These are phyloP conservation scores for Ogataea kodamae DNA, from an alignment of 805 yeast species.

Conservation along the genomic window DNA sequence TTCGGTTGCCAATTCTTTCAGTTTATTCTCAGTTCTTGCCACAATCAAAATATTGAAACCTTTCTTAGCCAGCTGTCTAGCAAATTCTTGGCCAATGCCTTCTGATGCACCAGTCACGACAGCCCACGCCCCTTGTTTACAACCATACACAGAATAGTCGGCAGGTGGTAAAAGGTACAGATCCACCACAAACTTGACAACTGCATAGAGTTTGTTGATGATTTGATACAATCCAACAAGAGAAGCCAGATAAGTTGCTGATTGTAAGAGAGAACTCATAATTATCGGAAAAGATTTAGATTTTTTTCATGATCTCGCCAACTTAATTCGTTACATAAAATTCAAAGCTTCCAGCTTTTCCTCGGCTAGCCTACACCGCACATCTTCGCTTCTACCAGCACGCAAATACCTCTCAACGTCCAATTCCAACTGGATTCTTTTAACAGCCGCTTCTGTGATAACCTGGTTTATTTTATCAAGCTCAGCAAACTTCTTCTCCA, in stretches of 20 bases:
- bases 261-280: no score
- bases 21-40: conserved; percentile 78
- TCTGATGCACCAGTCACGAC: conserved; percentile 96
- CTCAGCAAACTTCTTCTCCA: conserved; percentile 22
- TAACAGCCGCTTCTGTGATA: conserved; percentile 14
- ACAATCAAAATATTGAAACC: conserved; percentile 83
- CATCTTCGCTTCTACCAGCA: conserved; percentile 26
- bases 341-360: conserved; percentile 51
- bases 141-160: conserved; percentile 68
- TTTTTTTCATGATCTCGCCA: no score
- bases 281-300: no score
- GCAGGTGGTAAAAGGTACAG: conserved; percentile 62
- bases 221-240: conserved; percentile 63
- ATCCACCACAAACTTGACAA: conserved; percentile 53
- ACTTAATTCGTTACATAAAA: conserved; percentile 28
- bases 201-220: conserved; percentile 47
- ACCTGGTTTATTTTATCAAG: conserved; percentile 23
- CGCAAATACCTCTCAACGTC: conserved; percentile 28
- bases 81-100: conserved; percentile 93
- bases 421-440: conserved; percentile 25
- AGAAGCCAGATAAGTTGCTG: conserved; percentile 39
- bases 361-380: conserved; percentile 27
- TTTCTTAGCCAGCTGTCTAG: conserved; percentile 76
- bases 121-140: conserved; percentile 78
- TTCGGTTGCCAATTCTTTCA: conserved; percentile 61